A percentile compares a stretch with the other conserved stretches of the same genome.
Conservation (phyloP, 1,139 yeast species). For the Debaryomycetaceae sp. region DNA sequence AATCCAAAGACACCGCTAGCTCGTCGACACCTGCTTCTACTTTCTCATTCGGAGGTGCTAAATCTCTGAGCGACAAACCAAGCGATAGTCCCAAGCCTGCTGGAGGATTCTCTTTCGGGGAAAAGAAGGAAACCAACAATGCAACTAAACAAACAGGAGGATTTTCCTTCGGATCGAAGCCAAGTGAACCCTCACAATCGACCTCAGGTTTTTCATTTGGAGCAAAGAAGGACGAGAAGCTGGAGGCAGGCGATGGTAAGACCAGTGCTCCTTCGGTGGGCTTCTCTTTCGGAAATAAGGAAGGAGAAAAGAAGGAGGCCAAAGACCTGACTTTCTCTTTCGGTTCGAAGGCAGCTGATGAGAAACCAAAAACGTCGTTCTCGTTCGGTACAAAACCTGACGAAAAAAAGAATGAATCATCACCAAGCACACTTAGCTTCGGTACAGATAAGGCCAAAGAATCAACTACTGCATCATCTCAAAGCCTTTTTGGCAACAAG, state of each 20-base stretch:
- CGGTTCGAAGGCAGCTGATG: constrained; percentile 12
- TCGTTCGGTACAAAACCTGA: constrained; percentile 23
- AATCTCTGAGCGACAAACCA: constrained; percentile 13
- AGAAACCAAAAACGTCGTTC: constrained; percentile 13
- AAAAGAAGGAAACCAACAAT: constrained; percentile 8
- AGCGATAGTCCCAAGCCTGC: constrained; percentile 3
- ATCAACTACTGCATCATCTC: neutral
- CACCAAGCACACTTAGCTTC: neutral
- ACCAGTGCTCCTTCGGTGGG: constrained; percentile 11
- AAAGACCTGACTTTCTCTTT: constrained; percentile 20
- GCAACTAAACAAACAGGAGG: constrained; percentile 15
- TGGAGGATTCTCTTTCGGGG: constrained; percentile 14
- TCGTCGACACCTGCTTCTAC: constrained; percentile 7
- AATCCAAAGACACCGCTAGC: neutral
- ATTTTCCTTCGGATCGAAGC: constrained; percentile 25
- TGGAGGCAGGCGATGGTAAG: constrained; percentile 7
- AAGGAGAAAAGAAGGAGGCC: constrained; percentile 11
- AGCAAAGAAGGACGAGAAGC: constrained; percentile 8
- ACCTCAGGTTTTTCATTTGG: constrained; percentile 23
- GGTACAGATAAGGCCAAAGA: neutral
- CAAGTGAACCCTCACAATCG: constrained; percentile 14
- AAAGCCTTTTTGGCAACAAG: constrained; percentile 6
- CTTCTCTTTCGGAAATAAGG: constrained; percentile 14
- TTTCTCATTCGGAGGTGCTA: constrained; percentile 19
- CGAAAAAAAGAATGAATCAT: constrained; percentile 9